phyloP scores from a whole-genome alignment of 768 basidiomycete species.

The Rhizopogon roseolus region DNA sequence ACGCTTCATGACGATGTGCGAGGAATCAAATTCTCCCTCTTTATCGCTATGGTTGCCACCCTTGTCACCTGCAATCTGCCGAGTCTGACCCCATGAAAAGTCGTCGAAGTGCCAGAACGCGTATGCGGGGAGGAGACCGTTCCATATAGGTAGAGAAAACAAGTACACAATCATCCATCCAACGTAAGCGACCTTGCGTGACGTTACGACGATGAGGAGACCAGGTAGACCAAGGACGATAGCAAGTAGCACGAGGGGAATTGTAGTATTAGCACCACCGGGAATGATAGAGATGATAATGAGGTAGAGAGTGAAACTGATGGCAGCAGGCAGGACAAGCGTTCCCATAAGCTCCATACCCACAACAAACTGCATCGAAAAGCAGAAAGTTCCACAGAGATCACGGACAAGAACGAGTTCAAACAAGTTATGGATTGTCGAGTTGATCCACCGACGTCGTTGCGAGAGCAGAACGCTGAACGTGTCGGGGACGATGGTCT shows the following conservation, averaged over 20 bases:
- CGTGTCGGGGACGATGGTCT: conserved; percentile 96
- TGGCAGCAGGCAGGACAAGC: conserved; percentile 93
- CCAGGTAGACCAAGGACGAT: conserved; percentile 96
- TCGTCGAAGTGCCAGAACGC: conserved; percentile 99
- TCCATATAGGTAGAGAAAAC: conserved; percentile 92
- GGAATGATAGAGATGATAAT: conserved; percentile 87
- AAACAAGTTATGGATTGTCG: conserved; percentile 96
- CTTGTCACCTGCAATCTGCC: conserved; percentile 73
- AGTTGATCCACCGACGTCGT: conserved; percentile 99
- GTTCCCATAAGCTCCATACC: conserved; percentile 98
- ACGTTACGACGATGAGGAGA: conserved; percentile 92
- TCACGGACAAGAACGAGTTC: conserved; percentile 93
- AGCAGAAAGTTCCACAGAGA: conserved; percentile 99
- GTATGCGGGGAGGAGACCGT: conserved; percentile 91
- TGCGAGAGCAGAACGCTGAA: conserved; percentile 92
- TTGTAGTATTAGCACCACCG: conserved; percentile 68
- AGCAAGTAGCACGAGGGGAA: conserved; percentile 88
- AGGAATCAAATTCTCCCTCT: conserved; percentile 95
- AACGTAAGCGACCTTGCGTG: conserved; percentile 87
- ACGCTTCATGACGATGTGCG: conserved; percentile 96
- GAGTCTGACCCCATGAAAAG: conserved; percentile 96
- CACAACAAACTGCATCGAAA: conserved; percentile 99
- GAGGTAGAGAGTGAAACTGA: conserved; percentile 94
- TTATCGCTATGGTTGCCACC: conserved; percentile 81
- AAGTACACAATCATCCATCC: conserved; percentile 98